Conservation (phyloP, 2,329 filamentous ascomycete genomes). For the Aspergillus sp. region DNA sequence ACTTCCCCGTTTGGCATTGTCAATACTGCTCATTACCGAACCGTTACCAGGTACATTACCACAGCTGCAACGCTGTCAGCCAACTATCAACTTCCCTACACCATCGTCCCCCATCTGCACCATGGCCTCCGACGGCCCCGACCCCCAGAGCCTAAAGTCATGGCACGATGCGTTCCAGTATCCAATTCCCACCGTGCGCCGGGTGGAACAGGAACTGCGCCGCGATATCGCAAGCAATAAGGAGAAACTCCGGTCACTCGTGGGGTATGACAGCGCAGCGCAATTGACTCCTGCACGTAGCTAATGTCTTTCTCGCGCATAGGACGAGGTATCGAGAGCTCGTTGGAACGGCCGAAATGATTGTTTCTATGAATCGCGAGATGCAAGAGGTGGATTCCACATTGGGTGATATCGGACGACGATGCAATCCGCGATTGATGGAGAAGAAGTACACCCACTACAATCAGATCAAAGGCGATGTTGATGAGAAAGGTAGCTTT, state of each 20-base stretch:
- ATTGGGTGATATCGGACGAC: conserved; percentile 69
- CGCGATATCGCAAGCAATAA: conserved; percentile 62
- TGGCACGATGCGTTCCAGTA: conserved; percentile 70
- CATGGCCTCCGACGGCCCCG: conserved; percentile 58
- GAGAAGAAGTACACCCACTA: conserved; percentile 64
- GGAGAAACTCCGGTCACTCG: conserved; percentile 64
- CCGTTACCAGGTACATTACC: background rate
- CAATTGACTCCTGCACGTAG: background rate
- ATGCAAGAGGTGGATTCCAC: conserved; percentile 72
- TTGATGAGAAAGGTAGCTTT: conserved; percentile 30
- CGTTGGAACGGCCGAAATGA: conserved; percentile 88
- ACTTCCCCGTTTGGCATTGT: too few species aligned
- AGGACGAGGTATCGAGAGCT: conserved; percentile 79
- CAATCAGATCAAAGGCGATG: conserved; percentile 44
- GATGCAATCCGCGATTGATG: conserved; percentile 72
- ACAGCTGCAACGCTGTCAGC: background rate
- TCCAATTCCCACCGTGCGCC: conserved; percentile 61
- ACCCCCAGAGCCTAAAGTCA: conserved; percentile 55
- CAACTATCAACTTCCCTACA: conserved; percentile 4
- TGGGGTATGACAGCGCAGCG: conserved; percentile 52
- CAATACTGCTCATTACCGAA: too few species aligned
- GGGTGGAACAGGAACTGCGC: conserved; percentile 64
- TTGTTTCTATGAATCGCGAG: conserved; percentile 80
- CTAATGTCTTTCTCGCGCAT: conserved; percentile 13
- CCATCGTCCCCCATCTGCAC: conserved; percentile 15